A percentile compares a stretch with the other conserved stretches of the same genome.
phyloP scores from a whole-genome alignment of 148 eudicot species.

The Pouteria glomerata region DNA sequence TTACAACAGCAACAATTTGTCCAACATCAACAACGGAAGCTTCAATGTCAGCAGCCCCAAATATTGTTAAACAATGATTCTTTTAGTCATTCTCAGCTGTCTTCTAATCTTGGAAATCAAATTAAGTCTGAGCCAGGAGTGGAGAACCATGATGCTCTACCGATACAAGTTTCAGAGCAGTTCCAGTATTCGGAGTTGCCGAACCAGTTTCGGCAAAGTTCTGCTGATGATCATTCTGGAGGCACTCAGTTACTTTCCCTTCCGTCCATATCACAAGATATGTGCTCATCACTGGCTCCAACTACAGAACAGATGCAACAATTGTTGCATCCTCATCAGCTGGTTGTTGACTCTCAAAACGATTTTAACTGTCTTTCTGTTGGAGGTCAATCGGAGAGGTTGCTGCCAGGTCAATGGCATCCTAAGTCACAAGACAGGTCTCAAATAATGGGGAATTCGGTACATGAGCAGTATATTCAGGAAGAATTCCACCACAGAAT shows the following conservation, averaged over 20 bases:
- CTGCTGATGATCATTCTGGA: conserved; percentile 36
- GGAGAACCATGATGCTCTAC: conserved; percentile 43
- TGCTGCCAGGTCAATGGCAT: conserved; percentile 46
- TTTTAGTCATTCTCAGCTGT: conserved; percentile 42
- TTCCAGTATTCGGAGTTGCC: conserved; percentile 43
- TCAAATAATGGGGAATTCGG: conserved; percentile 32
- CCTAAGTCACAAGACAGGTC: conserved; percentile 42
- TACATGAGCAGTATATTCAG: conserved; percentile 48
- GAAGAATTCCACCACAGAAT: conserved; percentile 62
- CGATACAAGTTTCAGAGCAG: conserved; percentile 45
- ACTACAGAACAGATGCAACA: conserved; percentile 44
- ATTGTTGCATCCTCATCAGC: conserved; percentile 34
- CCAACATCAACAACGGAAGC: conserved; percentile 50
- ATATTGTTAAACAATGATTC: conserved; percentile 35
- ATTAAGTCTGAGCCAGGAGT: conserved; percentile 40
- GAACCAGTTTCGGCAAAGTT: conserved; percentile 39
- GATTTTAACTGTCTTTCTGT: conserved; percentile 37
- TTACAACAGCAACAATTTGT: conserved; percentile 39
- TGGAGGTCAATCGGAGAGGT: conserved; percentile 45
- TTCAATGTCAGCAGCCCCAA: conserved; percentile 46
- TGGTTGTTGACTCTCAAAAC: conserved; percentile 46
- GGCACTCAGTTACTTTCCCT: conserved; percentile 34
- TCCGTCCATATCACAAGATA: conserved; percentile 41
- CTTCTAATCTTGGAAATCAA: conserved; percentile 29
- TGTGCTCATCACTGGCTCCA: conserved; percentile 38